Conservation (phyloP, 768 basidiomycete species). For the Hortiboletus campestris region DNA sequence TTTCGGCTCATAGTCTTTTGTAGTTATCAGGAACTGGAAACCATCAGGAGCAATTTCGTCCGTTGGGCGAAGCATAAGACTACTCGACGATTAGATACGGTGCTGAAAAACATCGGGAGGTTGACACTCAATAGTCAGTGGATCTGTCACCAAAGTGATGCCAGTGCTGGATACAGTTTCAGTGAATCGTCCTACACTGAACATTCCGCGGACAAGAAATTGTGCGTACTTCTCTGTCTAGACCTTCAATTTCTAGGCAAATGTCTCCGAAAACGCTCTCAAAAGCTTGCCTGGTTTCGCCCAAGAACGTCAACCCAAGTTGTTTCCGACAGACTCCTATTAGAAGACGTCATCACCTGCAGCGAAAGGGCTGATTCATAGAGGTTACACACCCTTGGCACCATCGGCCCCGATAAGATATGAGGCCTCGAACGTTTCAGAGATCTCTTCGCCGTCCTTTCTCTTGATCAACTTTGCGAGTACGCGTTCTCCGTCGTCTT, state of each 20-base stretch:
- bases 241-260: slow-evolving; percentile 26
- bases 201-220: not conserved
- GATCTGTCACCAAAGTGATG: slow-evolving; percentile 18
- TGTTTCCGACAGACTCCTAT: slow-evolving; percentile 38
- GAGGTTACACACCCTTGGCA: slow-evolving; percentile 26
- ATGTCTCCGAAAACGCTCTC: slow-evolving; percentile 37
- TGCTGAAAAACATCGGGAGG: not conserved
- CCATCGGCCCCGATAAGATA: slow-evolving; percentile 45
- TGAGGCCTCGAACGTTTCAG: slow-evolving; percentile 29
- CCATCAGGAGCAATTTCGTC: slow-evolving; percentile 23
- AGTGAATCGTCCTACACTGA: not conserved
- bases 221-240: slow-evolving; percentile 26
- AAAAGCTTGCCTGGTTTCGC: slow-evolving; percentile 35
- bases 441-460: slow-evolving; percentile 19
- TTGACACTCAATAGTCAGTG: not conserved
- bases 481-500: slow-evolving; percentile 37
- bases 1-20: slow-evolving; percentile 9
- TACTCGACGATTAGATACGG: not conserved
- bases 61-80: slow-evolving; percentile 12
- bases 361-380: not conserved
- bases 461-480: slow-evolving; percentile 34
- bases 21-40: slow-evolving; percentile 12
- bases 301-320: slow-evolving; percentile 42
- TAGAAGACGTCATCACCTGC: not conserved
- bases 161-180: slow-evolving; percentile 18